Percentiles rank a stretch among this genome's conserved stretches.
These are phyloP conservation scores for Diplodia sapinea DNA, from an alignment of 2,329 filamentous ascomycete genomes.

Conservation along the genomic window DNA sequence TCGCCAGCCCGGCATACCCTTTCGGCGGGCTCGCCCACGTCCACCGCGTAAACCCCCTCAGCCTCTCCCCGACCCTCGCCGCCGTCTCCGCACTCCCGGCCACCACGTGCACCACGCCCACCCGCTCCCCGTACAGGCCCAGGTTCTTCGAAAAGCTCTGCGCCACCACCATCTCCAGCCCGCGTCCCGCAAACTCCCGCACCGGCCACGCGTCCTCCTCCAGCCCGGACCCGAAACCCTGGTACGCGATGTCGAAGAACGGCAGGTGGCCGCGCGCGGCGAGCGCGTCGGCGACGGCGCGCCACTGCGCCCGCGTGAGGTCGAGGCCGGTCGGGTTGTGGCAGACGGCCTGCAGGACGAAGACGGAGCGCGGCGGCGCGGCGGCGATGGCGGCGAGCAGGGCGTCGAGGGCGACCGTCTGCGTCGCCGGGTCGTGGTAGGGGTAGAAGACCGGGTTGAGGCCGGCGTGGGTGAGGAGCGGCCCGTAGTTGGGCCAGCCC, in stretches of 20 bases:
- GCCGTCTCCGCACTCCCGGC: slow-evolving; percentile 33
- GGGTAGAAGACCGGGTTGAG: slow-evolving; percentile 41
- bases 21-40: slow-evolving; percentile 42
- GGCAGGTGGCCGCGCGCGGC: slow-evolving; percentile 40
- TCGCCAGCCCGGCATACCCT: slow-evolving; percentile 39
- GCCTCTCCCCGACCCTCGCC: slow-evolving; percentile 38
- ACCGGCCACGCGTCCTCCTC: slow-evolving; percentile 45
- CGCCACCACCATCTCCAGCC: slow-evolving; percentile 43
- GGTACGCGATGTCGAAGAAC: slow-evolving; percentile 49
- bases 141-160: slow-evolving; percentile 53
- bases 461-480: slow-evolving; percentile 42
- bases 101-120: slow-evolving; percentile 43
- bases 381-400: slow-evolving; percentile 36
- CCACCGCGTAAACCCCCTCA: slow-evolving; percentile 40
- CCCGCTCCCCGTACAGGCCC: slow-evolving; percentile 47
- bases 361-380: slow-evolving; percentile 43
- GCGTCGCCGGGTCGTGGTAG: slow-evolving; percentile 40
- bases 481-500: slow-evolving; percentile 47
- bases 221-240: slow-evolving; percentile 45
- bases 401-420: slow-evolving; percentile 39
- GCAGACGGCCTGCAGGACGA: slow-evolving; percentile 48
- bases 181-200: slow-evolving; percentile 37
- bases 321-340: slow-evolving; percentile 49
- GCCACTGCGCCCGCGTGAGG: slow-evolving; percentile 43
- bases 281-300: slow-evolving; percentile 37